These are phyloP conservation scores for Fistulinella staudtii DNA, from an alignment of 1,284 basidiomycete genomes.

Conservation along the genomic window DNA sequence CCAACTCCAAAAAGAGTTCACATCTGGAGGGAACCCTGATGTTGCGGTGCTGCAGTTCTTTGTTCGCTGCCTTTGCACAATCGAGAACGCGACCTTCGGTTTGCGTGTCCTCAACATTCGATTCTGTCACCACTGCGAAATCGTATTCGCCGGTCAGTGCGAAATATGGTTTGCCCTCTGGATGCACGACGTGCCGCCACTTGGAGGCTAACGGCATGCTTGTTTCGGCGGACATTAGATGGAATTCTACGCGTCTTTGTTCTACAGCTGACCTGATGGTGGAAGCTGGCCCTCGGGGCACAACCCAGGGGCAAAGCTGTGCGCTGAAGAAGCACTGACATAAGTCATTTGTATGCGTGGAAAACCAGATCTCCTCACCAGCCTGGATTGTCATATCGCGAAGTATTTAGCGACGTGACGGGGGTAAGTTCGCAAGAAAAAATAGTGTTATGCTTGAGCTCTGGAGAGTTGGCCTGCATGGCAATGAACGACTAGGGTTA, in stretches of 20 bases:
- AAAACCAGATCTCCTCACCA: slow-evolving; percentile 1
- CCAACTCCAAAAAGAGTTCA: slow-evolving; percentile 50
- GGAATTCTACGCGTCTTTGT: not conserved
- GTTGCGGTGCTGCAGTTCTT: slow-evolving; percentile 24
- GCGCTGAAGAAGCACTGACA: slow-evolving; percentile 12
- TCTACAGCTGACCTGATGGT: slow-evolving; percentile 3
- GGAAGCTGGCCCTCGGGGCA: slow-evolving; percentile 13
- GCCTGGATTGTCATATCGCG: slow-evolving; percentile 11
- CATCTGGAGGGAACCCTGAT: slow-evolving; percentile 34
- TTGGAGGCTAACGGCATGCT: not conserved
- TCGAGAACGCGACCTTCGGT: slow-evolving; percentile 31
- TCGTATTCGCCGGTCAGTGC: slow-evolving; percentile 21
- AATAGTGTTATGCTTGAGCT: too few relatives aligned
- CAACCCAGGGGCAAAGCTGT: slow-evolving; percentile 2
- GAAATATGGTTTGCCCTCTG: slow-evolving; percentile 54
- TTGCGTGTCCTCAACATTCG: slow-evolving; percentile 38
- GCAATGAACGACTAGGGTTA: too few relatives aligned
- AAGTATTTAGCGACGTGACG: slow-evolving; percentile 15
- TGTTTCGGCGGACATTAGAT: slow-evolving; percentile 1
- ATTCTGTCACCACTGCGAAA: slow-evolving; percentile 45
- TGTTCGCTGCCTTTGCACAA: slow-evolving; percentile 33
- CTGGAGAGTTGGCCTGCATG: too few relatives aligned
- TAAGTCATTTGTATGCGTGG: not conserved
- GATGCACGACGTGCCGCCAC: slow-evolving; percentile 46
- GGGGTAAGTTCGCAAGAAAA: slow-evolving; percentile 8